Base-by-base conservation (phyloP, 1,284 basidiomycete genomes). In the Rhodofomes roseus region DNA sequence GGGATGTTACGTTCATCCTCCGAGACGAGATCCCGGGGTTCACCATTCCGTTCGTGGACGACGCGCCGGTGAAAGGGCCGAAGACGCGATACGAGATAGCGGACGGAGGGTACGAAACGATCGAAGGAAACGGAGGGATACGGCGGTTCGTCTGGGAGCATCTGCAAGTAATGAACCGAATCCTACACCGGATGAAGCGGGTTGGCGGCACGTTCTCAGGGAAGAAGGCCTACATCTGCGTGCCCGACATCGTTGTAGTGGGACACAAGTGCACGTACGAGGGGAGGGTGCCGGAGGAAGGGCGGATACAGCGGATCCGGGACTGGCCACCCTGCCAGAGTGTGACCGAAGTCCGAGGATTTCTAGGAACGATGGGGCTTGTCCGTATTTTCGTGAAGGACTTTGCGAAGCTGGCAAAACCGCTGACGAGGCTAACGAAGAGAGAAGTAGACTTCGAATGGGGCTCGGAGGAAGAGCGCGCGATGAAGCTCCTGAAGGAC, bases 61-160 rank as follows among this genome's bases (percentile, higher is more conserved):
- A 59, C 29, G 34, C 54, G 7, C 39, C 37, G 7, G 52, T 58
- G 9, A 48, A 44, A 59, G 23, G 37, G 11, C 55, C 36, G 6
- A 69, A 69, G 25, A 65, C 63, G 0, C 27, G 46, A 11, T 55
- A 55, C 44, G 20, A 55, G 22, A 7, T 31, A 4, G 36, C 51
- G 23, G 48, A 31, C 23, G 48, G 48, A 20, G 16, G 27, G 7
- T 27, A 18, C 18, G 31, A 51, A 20, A 34, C 31, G 3, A 51
- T 51, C 8, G 22, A 9, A 20, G 34, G 16, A 36, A 58, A 53
- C 39, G 41, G 14, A 1, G 66, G 70, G 0, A 76, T 77, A 8
- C 59, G 69, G 0, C 59, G 69, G 0, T 77, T 77, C 53, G 61
- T 76, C 2, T 77, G 66, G 67, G 69, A 73, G 36, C 69, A 71